Conservation (phyloP, 805 yeast genomes). For the Candida vaughaniae region DNA sequence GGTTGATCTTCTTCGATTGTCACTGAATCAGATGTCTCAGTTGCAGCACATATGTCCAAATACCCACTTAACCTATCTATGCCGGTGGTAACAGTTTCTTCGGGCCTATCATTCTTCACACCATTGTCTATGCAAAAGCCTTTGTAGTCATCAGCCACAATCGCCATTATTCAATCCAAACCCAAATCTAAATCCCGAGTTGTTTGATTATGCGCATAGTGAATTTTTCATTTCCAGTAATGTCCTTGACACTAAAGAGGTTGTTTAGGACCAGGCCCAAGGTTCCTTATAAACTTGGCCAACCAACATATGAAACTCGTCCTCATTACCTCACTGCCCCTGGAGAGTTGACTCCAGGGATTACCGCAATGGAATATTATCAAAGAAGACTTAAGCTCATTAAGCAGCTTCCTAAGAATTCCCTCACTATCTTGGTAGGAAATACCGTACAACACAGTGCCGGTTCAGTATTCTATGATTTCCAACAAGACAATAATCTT, state of each 20-base stretch:
- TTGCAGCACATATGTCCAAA: background rate
- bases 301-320: conserved; percentile 82
- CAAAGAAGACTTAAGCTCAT: conserved; percentile 65
- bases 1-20: background rate
- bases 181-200: too few species aligned
- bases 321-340: conserved; percentile 65
- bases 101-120: conserved; percentile 3
- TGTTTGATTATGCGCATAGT: too few species aligned
- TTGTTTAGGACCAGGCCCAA: conserved; percentile 7
- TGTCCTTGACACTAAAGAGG: conserved; percentile 4
- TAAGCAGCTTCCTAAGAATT: conserved; percentile 53
- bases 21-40: background rate
- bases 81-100: conserved; percentile 12
- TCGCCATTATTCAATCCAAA: conserved; percentile 11
- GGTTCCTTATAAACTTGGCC: conserved; percentile 58
- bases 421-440: conserved; percentile 76
- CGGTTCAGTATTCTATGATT: conserved; percentile 87
- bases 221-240: background rate
- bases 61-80: conserved; percentile 9
- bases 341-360: conserved; percentile 88
- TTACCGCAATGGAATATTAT: conserved; percentile 78
- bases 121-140: conserved; percentile 12
- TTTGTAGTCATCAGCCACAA: conserved; percentile 13
- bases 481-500: conserved; percentile 89
- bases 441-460: conserved; percentile 73